Percentiles rank a stretch among this genome's conserved stretches.
Evolutionary conservation across 2,329 filamentous ascomycete species (phyloP).

Genomic region (Apiospora phragmitis): DNA sequence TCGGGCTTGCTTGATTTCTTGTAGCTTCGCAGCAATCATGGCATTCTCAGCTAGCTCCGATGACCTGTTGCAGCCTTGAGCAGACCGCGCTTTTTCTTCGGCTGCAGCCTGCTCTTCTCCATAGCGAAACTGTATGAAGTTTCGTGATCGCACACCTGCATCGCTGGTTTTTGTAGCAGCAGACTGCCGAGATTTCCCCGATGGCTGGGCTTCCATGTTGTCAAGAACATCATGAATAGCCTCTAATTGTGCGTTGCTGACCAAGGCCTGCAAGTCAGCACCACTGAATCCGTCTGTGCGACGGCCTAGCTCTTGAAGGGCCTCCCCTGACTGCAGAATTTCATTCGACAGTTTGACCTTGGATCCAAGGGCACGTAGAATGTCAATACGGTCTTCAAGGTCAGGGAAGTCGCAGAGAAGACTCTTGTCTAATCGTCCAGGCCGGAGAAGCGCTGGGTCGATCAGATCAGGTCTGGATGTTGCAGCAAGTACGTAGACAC

Average conservation of each 20-base stretch:
- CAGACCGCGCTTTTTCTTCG: conserved; percentile 37
- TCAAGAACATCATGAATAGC: conserved; percentile 92
- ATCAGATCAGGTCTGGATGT: conserved; percentile 93
- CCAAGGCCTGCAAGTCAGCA: conserved; percentile 89
- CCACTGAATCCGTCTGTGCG: conserved; percentile 89
- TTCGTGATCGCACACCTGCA: conserved; percentile 38
- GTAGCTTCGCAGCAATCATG: conserved; percentile 77
- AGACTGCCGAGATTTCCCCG: conserved; percentile 28
- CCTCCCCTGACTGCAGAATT: conserved; percentile 56
- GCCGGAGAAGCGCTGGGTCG: conserved; percentile 87
- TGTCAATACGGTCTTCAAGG: conserved; percentile 80
- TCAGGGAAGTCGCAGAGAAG: conserved; percentile 87
- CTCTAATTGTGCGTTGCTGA: conserved; percentile 95
- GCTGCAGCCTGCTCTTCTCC: conserved; percentile 57
- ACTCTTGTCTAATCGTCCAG: conserved; percentile 90
- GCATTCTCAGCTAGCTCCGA: conserved; percentile 72
- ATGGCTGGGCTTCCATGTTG: conserved; percentile 44
- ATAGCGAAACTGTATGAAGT: conserved; percentile 84
- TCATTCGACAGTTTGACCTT: conserved; percentile 75
- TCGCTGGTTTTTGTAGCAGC: conserved; percentile 38
- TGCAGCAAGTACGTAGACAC: conserved; percentile 94
- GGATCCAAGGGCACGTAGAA: conserved; percentile 78
- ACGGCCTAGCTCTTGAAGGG: conserved; percentile 71
- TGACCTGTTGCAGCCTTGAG: conserved; percentile 49
- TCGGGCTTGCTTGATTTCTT: conserved; percentile 72